Conservation (phyloP, 495 filamentous ascomycete species). For the Arthonia radiata region DNA sequence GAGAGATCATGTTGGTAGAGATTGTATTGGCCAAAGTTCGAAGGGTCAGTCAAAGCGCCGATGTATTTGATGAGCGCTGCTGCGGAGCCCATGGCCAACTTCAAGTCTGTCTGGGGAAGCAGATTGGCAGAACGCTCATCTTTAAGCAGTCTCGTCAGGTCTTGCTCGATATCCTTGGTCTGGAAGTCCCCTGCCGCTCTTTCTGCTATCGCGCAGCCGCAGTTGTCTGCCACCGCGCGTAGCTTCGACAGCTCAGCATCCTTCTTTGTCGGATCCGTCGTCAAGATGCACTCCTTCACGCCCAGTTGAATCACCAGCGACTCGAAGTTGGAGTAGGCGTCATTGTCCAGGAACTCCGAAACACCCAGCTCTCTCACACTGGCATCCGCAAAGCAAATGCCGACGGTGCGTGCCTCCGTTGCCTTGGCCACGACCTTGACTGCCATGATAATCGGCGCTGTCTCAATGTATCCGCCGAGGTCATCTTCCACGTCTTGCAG, state of each 20-base stretch:
- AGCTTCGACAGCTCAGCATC: slow-evolving; percentile 81
- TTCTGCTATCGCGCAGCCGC: slow-evolving; percentile 71
- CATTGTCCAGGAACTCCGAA: slow-evolving; percentile 94
- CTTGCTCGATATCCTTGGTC: slow-evolving; percentile 85
- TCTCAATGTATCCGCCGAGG: slow-evolving; percentile 64
- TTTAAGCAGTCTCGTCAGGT: slow-evolving; percentile 61
- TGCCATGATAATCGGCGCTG: slow-evolving; percentile 77
- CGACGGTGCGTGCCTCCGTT: slow-evolving; percentile 61
- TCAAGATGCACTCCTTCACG: slow-evolving; percentile 77
- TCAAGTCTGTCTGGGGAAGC: slow-evolving; percentile 77
- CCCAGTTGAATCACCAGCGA: slow-evolving; percentile 87
- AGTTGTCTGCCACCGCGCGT: slow-evolving; percentile 66
- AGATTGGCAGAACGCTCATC: slow-evolving; percentile 56
- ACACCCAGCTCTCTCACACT: slow-evolving; percentile 89
- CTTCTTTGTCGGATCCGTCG: slow-evolving; percentile 44
- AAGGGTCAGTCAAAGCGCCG: slow-evolving; percentile 64
- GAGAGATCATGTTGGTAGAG: slow-evolving; percentile 92
- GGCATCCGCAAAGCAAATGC: slow-evolving; percentile 95
- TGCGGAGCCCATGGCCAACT: slow-evolving; percentile 89
- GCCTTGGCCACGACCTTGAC: slow-evolving; percentile 81
- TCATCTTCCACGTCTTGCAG: slow-evolving; percentile 95
- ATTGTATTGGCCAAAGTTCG: slow-evolving; percentile 91
- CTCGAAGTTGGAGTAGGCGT: slow-evolving; percentile 95
- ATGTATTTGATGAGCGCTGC: slow-evolving; percentile 89
- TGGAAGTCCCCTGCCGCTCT: slow-evolving; percentile 53